These are phyloP conservation scores for Nakazawaea populi DNA, from an alignment of 805 yeast genomes.

Conservation along the genomic window DNA sequence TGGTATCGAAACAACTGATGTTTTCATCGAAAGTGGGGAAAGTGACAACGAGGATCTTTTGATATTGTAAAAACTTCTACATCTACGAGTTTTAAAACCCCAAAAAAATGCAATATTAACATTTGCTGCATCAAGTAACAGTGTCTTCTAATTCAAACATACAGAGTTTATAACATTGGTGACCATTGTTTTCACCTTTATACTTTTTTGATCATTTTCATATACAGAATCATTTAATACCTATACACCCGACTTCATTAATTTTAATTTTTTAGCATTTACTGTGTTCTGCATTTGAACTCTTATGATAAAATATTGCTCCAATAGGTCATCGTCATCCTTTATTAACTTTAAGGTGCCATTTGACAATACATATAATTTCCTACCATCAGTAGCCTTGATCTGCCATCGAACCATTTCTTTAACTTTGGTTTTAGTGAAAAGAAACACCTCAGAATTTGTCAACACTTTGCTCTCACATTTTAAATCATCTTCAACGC, in stretches of 20 bases:
- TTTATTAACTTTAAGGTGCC: conserved; percentile 19
- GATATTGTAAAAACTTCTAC: not conserved
- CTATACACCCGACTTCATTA: not conserved
- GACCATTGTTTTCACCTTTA: not conserved
- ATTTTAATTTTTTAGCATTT: conserved; percentile 12
- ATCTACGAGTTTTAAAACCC: not conserved
- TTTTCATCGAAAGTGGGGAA: conserved; percentile 7
- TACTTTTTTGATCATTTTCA: not conserved
- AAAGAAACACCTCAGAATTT: conserved; percentile 20
- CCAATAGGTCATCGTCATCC: conserved; percentile 22
- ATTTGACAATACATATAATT: conserved; percentile 1
- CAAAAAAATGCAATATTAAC: too few species aligned
- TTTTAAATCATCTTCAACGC: conserved; percentile 13
- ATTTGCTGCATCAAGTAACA: too few species aligned
- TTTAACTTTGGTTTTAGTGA: conserved; percentile 8
- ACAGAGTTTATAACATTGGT: not conserved
- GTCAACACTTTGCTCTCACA: conserved; percentile 21
- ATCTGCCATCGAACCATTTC: conserved; percentile 1
- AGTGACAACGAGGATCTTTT: conserved; percentile 4
- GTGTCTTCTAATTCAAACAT: not conserved
- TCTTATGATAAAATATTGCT: conserved; percentile 20
- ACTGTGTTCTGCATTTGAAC: conserved; percentile 20
- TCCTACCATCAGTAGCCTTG: not conserved
- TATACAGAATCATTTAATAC: not conserved
- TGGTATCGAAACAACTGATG: conserved; percentile 10